These are phyloP conservation scores for Neofusicoccum kwambonambiense DNA, from an alignment of 2,329 filamentous ascomycete species.

Conservation along the genomic window DNA sequence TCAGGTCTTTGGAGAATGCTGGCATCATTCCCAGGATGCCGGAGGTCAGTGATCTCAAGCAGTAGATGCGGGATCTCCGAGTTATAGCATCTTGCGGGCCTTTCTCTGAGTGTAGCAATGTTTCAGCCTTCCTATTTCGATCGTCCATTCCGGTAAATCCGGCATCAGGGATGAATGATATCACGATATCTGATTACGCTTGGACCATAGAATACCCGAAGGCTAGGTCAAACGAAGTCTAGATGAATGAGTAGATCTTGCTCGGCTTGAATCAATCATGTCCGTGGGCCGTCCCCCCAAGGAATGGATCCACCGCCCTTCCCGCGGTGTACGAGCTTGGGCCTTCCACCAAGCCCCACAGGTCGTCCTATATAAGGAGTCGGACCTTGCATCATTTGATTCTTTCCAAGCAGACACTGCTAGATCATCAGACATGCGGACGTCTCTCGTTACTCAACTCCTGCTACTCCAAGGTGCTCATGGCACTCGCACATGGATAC, in stretches of 20 bases:
- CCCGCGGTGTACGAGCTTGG: background rate
- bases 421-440: background rate
- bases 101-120: no score
- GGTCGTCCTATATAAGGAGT: background rate
- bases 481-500: background rate
- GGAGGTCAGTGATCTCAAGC: no score
- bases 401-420: background rate
- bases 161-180: no score
- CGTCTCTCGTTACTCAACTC: background rate
- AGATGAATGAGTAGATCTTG: background rate
- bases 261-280: background rate
- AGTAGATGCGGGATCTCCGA: no score
- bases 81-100: no score
- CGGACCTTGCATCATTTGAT: no score
- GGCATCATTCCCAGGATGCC: background rate
- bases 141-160: no score
- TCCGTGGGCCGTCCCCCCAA: background rate
- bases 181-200: no score
- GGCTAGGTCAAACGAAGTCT: background rate
- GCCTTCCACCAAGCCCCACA: background rate
- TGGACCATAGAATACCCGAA: background rate
- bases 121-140: no score
- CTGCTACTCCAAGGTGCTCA: background rate
- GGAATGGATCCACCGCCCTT: background rate
- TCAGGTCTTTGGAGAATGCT: constrained; percentile 12